A percentile compares a stretch with the other conserved stretches of the same genome.
Evolutionary conservation across 1,284 basidiomycete genomes (phyloP).

Genomic region (Cryptococcus sp.): DNA sequence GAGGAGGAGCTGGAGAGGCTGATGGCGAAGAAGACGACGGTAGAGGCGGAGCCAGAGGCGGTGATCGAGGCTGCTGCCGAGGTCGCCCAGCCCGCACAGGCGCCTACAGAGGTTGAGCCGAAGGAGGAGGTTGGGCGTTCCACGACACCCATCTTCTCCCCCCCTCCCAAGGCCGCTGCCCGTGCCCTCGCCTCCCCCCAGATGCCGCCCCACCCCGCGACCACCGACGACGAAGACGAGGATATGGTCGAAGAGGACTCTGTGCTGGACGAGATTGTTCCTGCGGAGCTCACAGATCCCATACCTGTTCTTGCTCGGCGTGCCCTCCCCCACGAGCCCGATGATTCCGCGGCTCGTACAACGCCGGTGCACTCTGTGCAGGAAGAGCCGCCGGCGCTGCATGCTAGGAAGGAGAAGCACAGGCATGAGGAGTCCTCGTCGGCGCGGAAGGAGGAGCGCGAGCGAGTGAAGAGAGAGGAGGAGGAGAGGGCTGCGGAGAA

Average conservation of each 20-base stretch:
- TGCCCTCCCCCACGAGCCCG: constrained; percentile 1
- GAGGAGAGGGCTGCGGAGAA: constrained; percentile 2
- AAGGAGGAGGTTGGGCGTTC: constrained; percentile 6
- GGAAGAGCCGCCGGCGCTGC: constrained; percentile 6
- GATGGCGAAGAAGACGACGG: constrained; percentile 17
- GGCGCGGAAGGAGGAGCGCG: constrained; percentile 2
- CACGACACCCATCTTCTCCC: constrained; percentile 14
- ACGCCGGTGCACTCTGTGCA: constrained; percentile 22
- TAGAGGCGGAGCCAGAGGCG: constrained; percentile 7
- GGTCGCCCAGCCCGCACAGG: background rate
- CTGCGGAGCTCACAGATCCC: background rate
- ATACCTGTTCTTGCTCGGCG: background rate
- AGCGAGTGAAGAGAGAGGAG: constrained; percentile 1
- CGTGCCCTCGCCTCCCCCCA: too few species aligned
- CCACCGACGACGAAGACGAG: constrained; percentile 11
- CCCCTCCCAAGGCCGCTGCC: background rate
- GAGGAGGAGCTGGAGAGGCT: constrained; percentile 33
- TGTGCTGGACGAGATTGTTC: constrained; percentile 10
- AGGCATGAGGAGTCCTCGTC: constrained; percentile 7
- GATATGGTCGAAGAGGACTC: constrained; percentile 20
- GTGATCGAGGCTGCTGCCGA: constrained; percentile 7
- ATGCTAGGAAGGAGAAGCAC: constrained; percentile 17
- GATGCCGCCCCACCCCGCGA: background rate
- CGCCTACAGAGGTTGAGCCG: background rate
- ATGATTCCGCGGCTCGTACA: constrained; percentile 8